Base-by-base conservation (phyloP, 2,329 filamentous ascomycete species). In the Coniochaeta pulveracea region DNA sequence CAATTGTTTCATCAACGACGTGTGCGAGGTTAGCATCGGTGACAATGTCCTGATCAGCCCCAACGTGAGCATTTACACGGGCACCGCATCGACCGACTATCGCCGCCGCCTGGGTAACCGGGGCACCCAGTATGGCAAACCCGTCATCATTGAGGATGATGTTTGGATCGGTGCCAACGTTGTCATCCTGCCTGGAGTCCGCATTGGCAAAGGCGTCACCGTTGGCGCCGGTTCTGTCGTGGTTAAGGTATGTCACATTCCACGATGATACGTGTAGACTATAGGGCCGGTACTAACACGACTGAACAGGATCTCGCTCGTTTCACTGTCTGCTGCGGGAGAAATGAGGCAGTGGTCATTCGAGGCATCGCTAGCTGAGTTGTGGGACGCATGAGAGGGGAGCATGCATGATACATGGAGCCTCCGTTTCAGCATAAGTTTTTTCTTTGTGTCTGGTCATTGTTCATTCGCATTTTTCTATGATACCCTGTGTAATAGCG, bases 221-320 rank as follows among this genome's bases (percentile, higher is more conserved):
- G 71, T 94, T 39, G 86, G 84, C 8, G 85, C 88, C 6, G 85
- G 83, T 10, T 83, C 81, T 44, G 78, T 94, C 23, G 86, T 94
- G 15, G 88, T 84, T 2, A 89, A 80, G 76, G 64, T 71, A 52
- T 37, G 42, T 40, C 37, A 30, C 23, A 17, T 12, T 32, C 15
- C 26, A 21, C 28, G 14, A 26, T 9, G 6, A 21, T 3, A 3
- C 19, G n/a, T n/a, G n/a, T n/a, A n/a, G n/a, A 31, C 6, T 14
- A 21, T 10, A 7, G 11, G 3, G 10, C n/a, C 19, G 8, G 18
- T 31, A 22, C 19, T 19, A 5, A 14, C 3, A 12, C 28, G 16
- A 18, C 28, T 27, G 19, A 8, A 10, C 27, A 47, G 45, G 45
- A 47, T 16, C 42, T 48, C n/a, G 44, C 44, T 33, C 42, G 36